These are phyloP conservation scores for Metroxylon sagu DNA, from an alignment of 176 grass and related monocot genomes.

Conservation along the genomic window DNA sequence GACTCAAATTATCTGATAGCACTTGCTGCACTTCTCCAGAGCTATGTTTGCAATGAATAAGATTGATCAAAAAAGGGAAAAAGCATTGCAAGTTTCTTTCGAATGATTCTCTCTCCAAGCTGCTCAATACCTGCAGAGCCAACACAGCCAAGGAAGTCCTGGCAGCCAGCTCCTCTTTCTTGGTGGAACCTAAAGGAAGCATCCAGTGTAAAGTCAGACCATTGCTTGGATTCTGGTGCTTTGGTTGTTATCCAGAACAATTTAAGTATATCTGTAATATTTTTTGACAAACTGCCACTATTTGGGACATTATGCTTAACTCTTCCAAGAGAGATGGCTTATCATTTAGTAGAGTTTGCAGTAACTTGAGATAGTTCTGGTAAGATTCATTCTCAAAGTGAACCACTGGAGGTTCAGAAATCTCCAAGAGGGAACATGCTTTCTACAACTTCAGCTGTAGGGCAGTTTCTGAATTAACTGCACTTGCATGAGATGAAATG, in stretches of 20 bases:
- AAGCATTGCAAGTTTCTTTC: constrained; percentile 53
- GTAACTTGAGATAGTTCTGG: constrained; percentile 73
- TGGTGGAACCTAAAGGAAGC: constrained; percentile 49
- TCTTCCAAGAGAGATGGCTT: constrained; percentile 43
- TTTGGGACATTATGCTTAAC: constrained; percentile 56
- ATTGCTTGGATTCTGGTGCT: constrained; percentile 19
- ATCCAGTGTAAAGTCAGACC: constrained; percentile 29
- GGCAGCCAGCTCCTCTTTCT: constrained; percentile 73
- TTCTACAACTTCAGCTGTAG: constrained; percentile 58
- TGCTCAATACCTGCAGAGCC: constrained; percentile 57
- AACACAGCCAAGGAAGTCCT: constrained; percentile 62
- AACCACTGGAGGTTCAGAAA: constrained; percentile 66
- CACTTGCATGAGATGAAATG: constrained; percentile 65
- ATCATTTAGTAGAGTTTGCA: constrained; percentile 64
- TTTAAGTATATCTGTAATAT: constrained; percentile 68
- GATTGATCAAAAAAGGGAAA: constrained; percentile 79
- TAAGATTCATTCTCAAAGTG: constrained; percentile 95
- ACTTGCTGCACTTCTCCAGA: constrained; percentile 65
- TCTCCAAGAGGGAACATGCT: constrained; percentile 71
- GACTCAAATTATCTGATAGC: constrained; percentile 69
- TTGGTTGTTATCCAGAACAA: constrained; percentile 46
- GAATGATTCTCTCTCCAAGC: constrained; percentile 61
- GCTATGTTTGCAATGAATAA: constrained; percentile 76
- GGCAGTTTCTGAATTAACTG: constrained; percentile 48
- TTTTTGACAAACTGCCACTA: constrained; percentile 57